Percentiles rank a stretch among this genome's conserved stretches.
Conservation (phyloP, 805 yeast species). For the Dipodascopsis uninucleata region DNA sequence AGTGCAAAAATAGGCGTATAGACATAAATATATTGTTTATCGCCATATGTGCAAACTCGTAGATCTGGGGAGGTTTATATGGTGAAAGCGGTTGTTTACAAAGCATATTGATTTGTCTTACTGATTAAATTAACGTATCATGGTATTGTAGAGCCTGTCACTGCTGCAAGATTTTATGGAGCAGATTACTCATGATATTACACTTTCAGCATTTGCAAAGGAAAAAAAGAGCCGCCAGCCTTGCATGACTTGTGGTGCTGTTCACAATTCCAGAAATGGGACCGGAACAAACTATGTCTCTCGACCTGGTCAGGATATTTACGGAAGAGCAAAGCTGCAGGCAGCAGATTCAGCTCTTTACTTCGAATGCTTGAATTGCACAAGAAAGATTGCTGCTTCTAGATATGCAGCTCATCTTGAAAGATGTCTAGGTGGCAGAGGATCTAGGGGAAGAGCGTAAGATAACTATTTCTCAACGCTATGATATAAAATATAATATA, state of each 20-base stretch:
- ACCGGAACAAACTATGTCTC: constrained; percentile 16
- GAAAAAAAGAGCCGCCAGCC: constrained; percentile 27
- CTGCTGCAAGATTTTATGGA: constrained; percentile 25
- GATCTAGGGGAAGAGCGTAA: constrained; percentile 17
- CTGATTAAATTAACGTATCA: background rate
- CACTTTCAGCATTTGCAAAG: constrained; percentile 19
- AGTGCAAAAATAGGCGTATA: too few species aligned
- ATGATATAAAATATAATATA: background rate
- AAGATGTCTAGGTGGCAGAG: constrained; percentile 76
- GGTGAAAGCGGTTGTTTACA: too few species aligned
- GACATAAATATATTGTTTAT: too few species aligned
- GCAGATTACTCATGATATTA: constrained; percentile 26
- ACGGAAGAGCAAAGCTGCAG: constrained; percentile 42
- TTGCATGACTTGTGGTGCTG: constrained; percentile 24
- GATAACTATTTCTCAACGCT: constrained; percentile 4
- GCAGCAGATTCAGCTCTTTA: constrained; percentile 48
- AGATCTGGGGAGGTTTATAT: too few species aligned
- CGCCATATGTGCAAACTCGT: too few species aligned
- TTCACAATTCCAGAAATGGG: constrained; percentile 21
- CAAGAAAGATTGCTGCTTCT: constrained; percentile 81
- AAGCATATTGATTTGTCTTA: background rate
- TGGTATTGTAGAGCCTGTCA: constrained; percentile 18
- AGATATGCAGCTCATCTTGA: constrained; percentile 92
- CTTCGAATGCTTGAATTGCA: constrained; percentile 77
- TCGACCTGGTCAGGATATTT: constrained; percentile 40